Percentiles rank a stretch among this genome's conserved stretches.
Conservation (phyloP, 129 eudicot genomes). For the Flaveria robusta region DNA sequence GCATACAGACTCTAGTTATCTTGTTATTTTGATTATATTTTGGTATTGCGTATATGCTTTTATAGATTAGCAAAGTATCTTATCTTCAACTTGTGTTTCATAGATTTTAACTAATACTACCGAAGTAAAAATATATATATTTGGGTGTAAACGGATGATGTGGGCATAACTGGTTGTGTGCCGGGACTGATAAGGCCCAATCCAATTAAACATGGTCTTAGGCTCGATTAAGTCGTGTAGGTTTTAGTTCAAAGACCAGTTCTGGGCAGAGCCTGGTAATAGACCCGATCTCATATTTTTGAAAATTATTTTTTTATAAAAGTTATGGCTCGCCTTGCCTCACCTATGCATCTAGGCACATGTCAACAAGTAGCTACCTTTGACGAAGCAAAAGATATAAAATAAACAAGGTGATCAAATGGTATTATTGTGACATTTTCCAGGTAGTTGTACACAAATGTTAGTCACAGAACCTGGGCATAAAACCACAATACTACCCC, state of each 20-base stretch:
- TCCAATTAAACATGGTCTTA: not conserved
- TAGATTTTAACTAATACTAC: not conserved
- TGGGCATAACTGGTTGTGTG: not conserved
- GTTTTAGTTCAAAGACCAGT: not conserved
- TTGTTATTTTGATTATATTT: no score
- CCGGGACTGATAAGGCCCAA: not conserved
- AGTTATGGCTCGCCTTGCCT: not conserved
- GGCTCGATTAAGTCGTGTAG: not conserved
- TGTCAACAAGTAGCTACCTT: not conserved
- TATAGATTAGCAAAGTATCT: constrained; percentile 2
- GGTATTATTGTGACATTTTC: not conserved
- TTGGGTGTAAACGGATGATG: not conserved
- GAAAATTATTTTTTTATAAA: not conserved
- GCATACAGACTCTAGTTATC: not conserved
- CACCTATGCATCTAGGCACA: not conserved
- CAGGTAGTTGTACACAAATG: constrained; percentile 6
- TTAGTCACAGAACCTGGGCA: constrained; percentile 11
- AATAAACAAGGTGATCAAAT: not conserved
- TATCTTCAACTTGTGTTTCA: not conserved
- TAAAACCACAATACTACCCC: not conserved
- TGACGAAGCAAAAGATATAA: not conserved
- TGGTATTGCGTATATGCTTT: not conserved
- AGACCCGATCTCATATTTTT: not conserved
- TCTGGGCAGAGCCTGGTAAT: constrained; percentile 7
- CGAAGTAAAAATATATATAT: not conserved